phyloP scores from a whole-genome alignment of 225 moss, liverwort and hornwort species.

The Anthoceros angustus region DNA sequence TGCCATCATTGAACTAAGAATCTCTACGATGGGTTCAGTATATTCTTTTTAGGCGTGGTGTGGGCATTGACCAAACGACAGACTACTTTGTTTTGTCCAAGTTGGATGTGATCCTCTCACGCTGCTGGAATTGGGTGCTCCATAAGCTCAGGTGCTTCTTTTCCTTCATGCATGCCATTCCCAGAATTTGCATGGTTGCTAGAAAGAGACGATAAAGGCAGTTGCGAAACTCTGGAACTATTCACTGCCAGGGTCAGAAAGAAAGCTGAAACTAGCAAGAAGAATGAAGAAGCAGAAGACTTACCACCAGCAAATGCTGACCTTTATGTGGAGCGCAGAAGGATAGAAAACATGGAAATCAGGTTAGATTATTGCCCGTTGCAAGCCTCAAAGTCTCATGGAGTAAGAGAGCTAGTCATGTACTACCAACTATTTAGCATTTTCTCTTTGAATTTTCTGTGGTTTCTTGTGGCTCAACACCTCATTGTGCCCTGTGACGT shows the following conservation, averaged over 20 bases:
- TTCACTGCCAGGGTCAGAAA: neutral
- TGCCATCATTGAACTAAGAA: neutral
- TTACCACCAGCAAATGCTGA: conserved; percentile 11
- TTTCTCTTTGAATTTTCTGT: neutral
- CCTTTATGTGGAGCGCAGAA: conserved; percentile 43
- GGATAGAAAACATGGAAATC: conserved; percentile 51
- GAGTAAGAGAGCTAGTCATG: conserved; percentile 4
- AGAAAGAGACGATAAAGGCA: neutral
- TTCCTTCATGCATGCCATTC: neutral
- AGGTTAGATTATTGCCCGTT: conserved; percentile 12
- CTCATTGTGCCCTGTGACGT: conserved; percentile 6
- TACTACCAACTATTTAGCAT: neutral
- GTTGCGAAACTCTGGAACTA: neutral
- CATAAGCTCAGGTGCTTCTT: conserved; percentile 23
- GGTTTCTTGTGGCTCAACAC: neutral
- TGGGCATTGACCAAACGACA: conserved; percentile 49
- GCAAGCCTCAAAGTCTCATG: neutral
- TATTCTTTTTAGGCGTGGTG: conserved; percentile 48
- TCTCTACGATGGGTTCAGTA: conserved; percentile 20
- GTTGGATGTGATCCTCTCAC: conserved; percentile 41
- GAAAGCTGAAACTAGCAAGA: conserved; percentile 15
- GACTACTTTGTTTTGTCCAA: conserved; percentile 53
- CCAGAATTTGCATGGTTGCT: neutral
- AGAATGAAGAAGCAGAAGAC: conserved; percentile 7
- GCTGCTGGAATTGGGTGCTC: conserved; percentile 34